Evolutionary conservation across 352 stramenopile genomes (phyloP), one percentile per base, ranked within the genome.

Genomic region (Globisporangium perplexum): DNA sequence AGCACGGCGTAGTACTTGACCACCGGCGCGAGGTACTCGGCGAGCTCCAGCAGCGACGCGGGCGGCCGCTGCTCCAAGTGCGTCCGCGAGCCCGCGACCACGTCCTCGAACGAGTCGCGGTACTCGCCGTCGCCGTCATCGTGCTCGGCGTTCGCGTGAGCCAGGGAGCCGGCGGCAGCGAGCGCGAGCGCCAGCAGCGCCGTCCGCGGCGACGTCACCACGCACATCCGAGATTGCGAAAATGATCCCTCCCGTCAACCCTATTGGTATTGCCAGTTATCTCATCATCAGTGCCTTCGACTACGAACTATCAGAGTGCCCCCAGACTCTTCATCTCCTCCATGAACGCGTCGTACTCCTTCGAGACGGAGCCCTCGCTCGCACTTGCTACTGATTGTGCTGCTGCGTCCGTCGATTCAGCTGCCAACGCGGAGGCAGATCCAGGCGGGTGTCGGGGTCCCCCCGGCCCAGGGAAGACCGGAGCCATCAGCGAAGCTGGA

Each of bases 1-100:
- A 92, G 58, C 45, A 83, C 62, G 41, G 74, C 60, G 55, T 90
- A 92, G 65, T 90, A 90, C 72, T 92, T 90, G 49, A 78, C 30
- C 55, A 92, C 72, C n/a, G 81, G 81, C 50, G 72, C 59, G 8
- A 92, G 47, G 20, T 76, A 49, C 57, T 61, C 58, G 22, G 61
- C 46, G 53, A 88, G 85, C 22, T 90, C 78, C 45, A 83, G 62
- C 7, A 88, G 53, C 50, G 78, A 75, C 26, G 72, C 64, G 10
- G 75, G 61, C 23, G 75, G 57, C 55, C 64, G 62, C 23, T 57
- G 48, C 33, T 14, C 26, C 26, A 47, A 23, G 15, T 60, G 11
- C 14, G 15, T 39, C 47, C 23, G 41, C 54, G 18, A 26, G 28
- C 38, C 47, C 26, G 49, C 53, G 28, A 50, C 22, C 24, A 30